phyloP scores from a whole-genome alignment of 495 filamentous ascomycete genomes.

The Paragyromitra xinjiangensis region DNA sequence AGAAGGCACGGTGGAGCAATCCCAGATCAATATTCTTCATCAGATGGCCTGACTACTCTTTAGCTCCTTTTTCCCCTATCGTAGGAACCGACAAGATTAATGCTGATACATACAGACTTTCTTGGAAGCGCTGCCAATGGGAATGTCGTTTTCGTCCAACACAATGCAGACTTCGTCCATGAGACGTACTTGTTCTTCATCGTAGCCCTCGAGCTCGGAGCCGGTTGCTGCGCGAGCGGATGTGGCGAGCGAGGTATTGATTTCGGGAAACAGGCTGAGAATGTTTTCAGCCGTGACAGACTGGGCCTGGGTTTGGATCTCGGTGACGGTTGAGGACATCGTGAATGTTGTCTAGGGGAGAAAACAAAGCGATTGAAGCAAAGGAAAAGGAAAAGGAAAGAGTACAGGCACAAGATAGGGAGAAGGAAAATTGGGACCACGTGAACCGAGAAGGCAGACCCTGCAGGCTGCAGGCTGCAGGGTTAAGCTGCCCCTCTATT shows the following conservation, averaged over 20 bases:
- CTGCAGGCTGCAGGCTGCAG: not conserved
- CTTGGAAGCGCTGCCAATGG: conserved; percentile 97
- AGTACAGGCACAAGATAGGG: conserved; percentile 4
- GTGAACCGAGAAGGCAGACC: conserved; percentile 9
- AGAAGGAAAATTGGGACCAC: conserved; percentile 23
- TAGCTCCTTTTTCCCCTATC: conserved; percentile 4
- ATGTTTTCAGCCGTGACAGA: conserved; percentile 86
- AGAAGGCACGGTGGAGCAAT: conserved; percentile 96
- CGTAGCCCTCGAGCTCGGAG: conserved; percentile 81
- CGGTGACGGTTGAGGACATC: conserved; percentile 59
- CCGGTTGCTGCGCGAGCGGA: conserved; percentile 45
- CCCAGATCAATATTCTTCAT: conserved; percentile 98
- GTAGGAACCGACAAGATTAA: not conserved
- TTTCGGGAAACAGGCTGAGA: conserved; percentile 89
- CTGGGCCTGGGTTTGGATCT: conserved; percentile 52
- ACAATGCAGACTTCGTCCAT: conserved; percentile 99
- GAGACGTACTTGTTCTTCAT: conserved; percentile 94
- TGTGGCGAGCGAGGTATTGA: conserved; percentile 80
- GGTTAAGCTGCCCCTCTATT: conserved; percentile 4
- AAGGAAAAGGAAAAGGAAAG: not conserved
- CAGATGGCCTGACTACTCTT: conserved; percentile 75
- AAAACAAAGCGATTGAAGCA: conserved; percentile 2
- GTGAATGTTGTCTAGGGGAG: conserved; percentile 32
- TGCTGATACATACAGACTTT: conserved; percentile 79
- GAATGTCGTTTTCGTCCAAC: conserved; percentile 85